These are phyloP conservation scores for Hansenula lynferdii DNA, from an alignment of 1,139 yeast species.

Conservation along the genomic window DNA sequence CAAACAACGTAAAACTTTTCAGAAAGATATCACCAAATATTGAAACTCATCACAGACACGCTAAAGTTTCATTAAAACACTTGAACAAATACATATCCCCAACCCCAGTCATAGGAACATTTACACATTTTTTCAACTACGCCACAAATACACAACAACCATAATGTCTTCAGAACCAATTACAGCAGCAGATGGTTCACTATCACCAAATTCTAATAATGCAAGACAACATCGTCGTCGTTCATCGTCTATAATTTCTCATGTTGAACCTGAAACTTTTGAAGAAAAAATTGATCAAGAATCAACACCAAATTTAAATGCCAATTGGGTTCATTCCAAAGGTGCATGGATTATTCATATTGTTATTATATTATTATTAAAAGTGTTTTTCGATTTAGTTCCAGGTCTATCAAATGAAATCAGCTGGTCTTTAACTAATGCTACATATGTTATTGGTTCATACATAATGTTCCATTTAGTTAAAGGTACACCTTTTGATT, in stretches of 20 bases:
- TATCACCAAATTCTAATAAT: constrained; percentile 9
- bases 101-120: background rate
- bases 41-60: too few relatives aligned
- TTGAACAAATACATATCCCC: too few relatives aligned
- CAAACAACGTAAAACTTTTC: too few relatives aligned
- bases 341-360: constrained; percentile 96
- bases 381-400: constrained; percentile 70
- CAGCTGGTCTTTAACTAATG: constrained; percentile 92
- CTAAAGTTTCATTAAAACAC: too few relatives aligned
- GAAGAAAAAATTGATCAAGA: constrained; percentile 94
- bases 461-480: constrained; percentile 96
- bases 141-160: background rate
- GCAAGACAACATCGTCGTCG: constrained; percentile 35
- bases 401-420: constrained; percentile 77
- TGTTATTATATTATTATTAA: constrained; percentile 70
- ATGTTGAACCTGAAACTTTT: constrained; percentile 87
- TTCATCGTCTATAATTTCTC: constrained; percentile 71
- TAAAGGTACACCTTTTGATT: constrained; percentile 96
- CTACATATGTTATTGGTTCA: constrained; percentile 85
- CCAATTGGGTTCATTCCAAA: constrained; percentile 93
- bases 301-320: constrained; percentile 83
- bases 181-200: constrained; percentile 10
- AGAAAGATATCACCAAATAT: too few relatives aligned
- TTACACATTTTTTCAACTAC: background rate
- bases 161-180: constrained; percentile 7